Evolutionary conservation across 495 filamentous ascomycete species (phyloP), one percentile per base, ranked within the genome.

Genomic region (Aspergillus ostianus): DNA sequence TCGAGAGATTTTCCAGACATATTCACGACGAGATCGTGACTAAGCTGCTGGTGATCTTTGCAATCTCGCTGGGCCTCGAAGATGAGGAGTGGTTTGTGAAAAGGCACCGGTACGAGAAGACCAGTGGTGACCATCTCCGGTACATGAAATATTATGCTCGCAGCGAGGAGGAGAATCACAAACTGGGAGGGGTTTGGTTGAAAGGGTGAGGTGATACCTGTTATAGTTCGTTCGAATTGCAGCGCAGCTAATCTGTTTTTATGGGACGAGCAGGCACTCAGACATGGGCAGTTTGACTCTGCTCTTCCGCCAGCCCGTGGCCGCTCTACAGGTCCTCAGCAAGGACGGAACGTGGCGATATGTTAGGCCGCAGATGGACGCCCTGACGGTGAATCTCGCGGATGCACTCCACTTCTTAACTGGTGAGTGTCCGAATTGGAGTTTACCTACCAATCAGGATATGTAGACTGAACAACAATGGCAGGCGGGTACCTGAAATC

Each of bases 71-170:
- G 1, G 80, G 85, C 59, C 59, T 86, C 4, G 77, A 80, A 12
- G 80, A 55, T 20, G 60, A 84, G 58, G 79, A 83, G 21, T 72
- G 74, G 47, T 73, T 86, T 13, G 68, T 75, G 0, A 60, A 77
- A 12, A 67, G 69, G 10, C 83, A 86, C 59, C 71, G 70, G 15
- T 85, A 85, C 60, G 76, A 81, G 32, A 73, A 71, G 15, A 62
- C 77, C 26, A 73, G 74, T 23, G 71, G 78, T 10, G 75, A 76
- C 55, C 73, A 77, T 57, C 67, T 86, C 3, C 76, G 83, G 7
- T 84, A 84, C 64, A 84, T 84, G 82, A 74, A 76, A 29, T 84
- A 82, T 57, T 67, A 72, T 21, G 70, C 77, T 0, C 77, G 82
- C 10, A 67, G 73, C 0, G 59, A 58, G 0, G 78, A 78, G 48